Conservation (phyloP, 2,329 filamentous ascomycete species). For the Phoma sp. region DNA sequence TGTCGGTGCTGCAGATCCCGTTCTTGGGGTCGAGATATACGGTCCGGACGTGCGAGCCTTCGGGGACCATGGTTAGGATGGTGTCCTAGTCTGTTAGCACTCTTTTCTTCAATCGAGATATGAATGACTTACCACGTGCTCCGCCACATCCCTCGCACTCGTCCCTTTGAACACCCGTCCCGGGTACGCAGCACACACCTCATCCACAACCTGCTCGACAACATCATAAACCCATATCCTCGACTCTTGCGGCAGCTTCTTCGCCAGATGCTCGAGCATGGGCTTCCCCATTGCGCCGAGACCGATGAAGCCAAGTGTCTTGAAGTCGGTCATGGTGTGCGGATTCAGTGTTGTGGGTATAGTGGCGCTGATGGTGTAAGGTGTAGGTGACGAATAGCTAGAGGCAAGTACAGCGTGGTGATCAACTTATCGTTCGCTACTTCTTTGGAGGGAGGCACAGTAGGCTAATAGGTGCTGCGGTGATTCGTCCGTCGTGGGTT, state of each 20-base stretch:
- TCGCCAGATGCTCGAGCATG: conserved; percentile 59
- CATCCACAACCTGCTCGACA: conserved; percentile 51
- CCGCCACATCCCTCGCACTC: conserved; percentile 57
- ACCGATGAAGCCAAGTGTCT: conserved; percentile 59
- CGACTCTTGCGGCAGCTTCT: conserved; percentile 53
- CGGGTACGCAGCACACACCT: conserved; percentile 51
- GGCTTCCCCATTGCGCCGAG: conserved; percentile 63
- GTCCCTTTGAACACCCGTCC: conserved; percentile 48
- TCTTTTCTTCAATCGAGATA: too few species aligned
- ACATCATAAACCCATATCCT: conserved; percentile 60
- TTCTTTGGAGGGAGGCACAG: not conserved
- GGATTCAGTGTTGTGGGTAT: not conserved
- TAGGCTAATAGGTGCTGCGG: not conserved
- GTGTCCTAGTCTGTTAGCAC: conserved; percentile 48
- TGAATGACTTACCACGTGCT: conserved; percentile 54
- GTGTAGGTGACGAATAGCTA: not conserved
- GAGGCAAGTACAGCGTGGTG: not conserved
- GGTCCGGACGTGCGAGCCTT: conserved; percentile 58
- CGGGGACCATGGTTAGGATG: conserved; percentile 62
- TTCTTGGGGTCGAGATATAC: conserved; percentile 57
- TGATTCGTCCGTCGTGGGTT: too few species aligned
- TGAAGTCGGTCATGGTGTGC: conserved; percentile 31
- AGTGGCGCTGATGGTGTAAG: not conserved
- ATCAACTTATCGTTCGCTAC: not conserved
- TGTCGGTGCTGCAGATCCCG: conserved; percentile 52